phyloP scores from a whole-genome alignment of 805 yeast genomes.

The Candida broadrunensis region DNA sequence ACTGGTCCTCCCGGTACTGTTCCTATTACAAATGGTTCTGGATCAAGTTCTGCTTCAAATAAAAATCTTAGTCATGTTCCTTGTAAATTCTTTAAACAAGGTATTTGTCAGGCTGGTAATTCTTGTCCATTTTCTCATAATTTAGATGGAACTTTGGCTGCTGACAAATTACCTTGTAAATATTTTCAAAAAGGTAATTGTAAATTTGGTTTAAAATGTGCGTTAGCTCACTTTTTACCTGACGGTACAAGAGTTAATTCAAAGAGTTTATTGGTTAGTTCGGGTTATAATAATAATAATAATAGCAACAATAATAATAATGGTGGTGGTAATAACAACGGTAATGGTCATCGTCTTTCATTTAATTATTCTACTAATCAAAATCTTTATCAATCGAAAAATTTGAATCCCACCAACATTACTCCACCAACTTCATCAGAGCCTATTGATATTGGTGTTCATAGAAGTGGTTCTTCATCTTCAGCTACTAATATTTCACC shows the following conservation, averaged over 20 bases:
- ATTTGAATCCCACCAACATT: neutral
- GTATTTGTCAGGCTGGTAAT: slow-evolving; percentile 91
- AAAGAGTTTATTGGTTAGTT: slow-evolving; percentile 10
- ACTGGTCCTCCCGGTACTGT: slow-evolving; percentile 35
- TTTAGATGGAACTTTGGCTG: slow-evolving; percentile 48
- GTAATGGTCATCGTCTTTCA: neutral
- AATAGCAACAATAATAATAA: slow-evolving; percentile 1
- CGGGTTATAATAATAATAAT: slow-evolving; percentile 3
- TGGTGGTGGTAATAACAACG: neutral
- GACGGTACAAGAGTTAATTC: slow-evolving; percentile 82
- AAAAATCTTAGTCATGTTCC: slow-evolving; percentile 89
- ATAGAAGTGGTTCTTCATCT: neutral
- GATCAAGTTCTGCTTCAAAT: slow-evolving; percentile 9
- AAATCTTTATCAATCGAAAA: neutral
- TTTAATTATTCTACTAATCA: neutral
- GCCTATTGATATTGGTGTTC: slow-evolving; percentile 1
- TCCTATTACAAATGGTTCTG: slow-evolving; percentile 10
- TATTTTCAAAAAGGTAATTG: slow-evolving; percentile 96
- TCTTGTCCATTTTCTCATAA: slow-evolving; percentile 91
- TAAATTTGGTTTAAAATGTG: slow-evolving; percentile 92
- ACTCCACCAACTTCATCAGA: neutral
- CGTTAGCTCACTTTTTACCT: slow-evolving; percentile 85
- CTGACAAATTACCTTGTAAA: slow-evolving; percentile 74
- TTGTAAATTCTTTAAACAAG: slow-evolving; percentile 89
- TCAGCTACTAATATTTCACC: neutral